A percentile compares a stretch with the other conserved stretches of the same genome.
These are phyloP conservation scores for Cetradonia linearis DNA, from an alignment of 495 filamentous ascomycete species.

Conservation along the genomic window DNA sequence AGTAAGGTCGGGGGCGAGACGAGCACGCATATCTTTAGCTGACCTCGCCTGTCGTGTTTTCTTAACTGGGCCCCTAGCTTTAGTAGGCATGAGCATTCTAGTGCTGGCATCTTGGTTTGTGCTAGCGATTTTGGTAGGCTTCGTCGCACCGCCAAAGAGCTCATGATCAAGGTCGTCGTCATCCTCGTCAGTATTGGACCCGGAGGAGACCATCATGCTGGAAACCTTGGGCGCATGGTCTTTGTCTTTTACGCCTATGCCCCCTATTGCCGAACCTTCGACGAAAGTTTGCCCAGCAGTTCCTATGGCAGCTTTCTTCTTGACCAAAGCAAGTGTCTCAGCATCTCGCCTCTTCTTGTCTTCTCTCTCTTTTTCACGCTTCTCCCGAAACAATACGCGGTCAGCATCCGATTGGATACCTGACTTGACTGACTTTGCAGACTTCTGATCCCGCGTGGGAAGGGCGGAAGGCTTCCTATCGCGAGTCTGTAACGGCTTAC, in stretches of 20 bases:
- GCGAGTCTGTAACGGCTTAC: constrained; percentile 32
- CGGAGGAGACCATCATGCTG: constrained; percentile 77
- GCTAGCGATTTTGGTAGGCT: constrained; percentile 32
- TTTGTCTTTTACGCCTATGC: constrained; percentile 69
- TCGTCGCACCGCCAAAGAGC: constrained; percentile 39
- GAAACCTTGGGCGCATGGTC: constrained; percentile 61
- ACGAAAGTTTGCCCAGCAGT: constrained; percentile 51
- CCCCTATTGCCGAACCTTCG: constrained; percentile 67
- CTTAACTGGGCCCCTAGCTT: constrained; percentile 58
- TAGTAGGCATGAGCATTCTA: constrained; percentile 40
- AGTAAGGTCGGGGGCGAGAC: constrained; percentile 80
- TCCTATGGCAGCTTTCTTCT: constrained; percentile 42
- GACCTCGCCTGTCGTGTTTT: constrained; percentile 67
- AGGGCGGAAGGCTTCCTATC: constrained; percentile 27
- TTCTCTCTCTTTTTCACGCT: constrained; percentile 59
- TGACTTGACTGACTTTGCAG: constrained; percentile 33
- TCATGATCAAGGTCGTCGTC: constrained; percentile 55
- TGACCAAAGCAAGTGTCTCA: constrained; percentile 54
- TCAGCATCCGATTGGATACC: constrained; percentile 32
- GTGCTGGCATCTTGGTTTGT: constrained; percentile 46
- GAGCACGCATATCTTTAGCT: constrained; percentile 85
- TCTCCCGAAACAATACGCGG: constrained; percentile 51
- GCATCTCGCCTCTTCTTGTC: constrained; percentile 63
- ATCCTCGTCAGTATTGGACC: constrained; percentile 65
- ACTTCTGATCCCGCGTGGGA: constrained; percentile 22